Conservation (phyloP, 176 grass and related monocot species). For the Oryza glumipatula region DNA sequence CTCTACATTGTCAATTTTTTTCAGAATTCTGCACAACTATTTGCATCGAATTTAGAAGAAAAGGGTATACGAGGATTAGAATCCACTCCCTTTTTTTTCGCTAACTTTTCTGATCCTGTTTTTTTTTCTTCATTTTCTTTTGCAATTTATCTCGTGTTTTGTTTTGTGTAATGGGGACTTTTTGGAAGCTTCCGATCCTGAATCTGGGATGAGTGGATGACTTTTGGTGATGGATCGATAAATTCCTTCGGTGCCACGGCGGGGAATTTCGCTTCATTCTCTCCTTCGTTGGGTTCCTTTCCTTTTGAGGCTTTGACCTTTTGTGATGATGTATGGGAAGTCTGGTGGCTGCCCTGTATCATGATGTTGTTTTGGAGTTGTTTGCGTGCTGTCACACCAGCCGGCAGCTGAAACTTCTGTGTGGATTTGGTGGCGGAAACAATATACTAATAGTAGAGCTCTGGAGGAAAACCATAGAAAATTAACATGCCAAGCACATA, state of each 20-base stretch:
- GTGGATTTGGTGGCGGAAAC: not conserved
- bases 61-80: too few species aligned
- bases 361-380: not conserved
- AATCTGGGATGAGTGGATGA: constrained; percentile 13
- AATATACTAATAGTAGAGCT: not conserved
- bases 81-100: not conserved
- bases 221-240: not conserved
- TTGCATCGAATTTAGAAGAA: too few species aligned
- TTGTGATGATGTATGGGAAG: not conserved
- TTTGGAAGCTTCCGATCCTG: constrained; percentile 52
- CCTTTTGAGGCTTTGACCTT: constrained; percentile 1
- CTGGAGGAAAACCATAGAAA: not conserved
- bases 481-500: not conserved
- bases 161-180: constrained; percentile 27
- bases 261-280: constrained; percentile 46
- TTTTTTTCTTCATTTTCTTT: constrained; percentile 1
- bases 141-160: not conserved
- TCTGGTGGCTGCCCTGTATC: not conserved
- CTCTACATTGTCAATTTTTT: too few species aligned
- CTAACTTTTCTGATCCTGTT: not conserved
- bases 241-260: not conserved
- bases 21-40: too few species aligned
- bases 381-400: constrained; percentile 32
- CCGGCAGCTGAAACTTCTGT: constrained; percentile 8
- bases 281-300: constrained; percentile 21